phyloP scores from a whole-genome alignment of 2,329 filamentous ascomycete genomes.

The Periconia digitata region DNA sequence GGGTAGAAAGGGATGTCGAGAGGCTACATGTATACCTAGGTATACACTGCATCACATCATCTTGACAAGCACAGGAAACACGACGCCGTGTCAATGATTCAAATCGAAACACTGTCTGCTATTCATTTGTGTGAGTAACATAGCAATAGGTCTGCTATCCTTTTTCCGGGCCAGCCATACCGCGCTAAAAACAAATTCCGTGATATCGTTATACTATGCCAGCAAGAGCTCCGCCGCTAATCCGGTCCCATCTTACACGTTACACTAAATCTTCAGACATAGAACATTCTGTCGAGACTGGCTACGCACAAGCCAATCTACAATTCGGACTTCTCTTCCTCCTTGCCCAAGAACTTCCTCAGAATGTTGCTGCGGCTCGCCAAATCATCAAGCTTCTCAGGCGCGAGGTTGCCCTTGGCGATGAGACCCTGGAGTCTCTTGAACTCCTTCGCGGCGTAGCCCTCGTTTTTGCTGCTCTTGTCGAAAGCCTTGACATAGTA shows the following conservation, averaged over 20 bases:
- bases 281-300: not conserved
- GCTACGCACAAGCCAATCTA: conserved; percentile 44
- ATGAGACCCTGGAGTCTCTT: conserved; percentile 77
- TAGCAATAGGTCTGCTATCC: not conserved
- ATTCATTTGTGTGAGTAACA: not conserved
- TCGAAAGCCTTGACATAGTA: conserved; percentile 93
- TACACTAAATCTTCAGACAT: not conserved
- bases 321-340: conserved; percentile 69
- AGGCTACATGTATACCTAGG: too few species aligned
- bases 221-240: too few species aligned
- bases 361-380: conserved; percentile 86
- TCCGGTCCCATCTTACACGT: not conserved
- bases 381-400: conserved; percentile 86
- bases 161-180: not conserved
- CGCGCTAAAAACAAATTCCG: not conserved
- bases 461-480: conserved; percentile 77
- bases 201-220: not conserved
- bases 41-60: too few species aligned
- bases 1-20: too few species aligned
- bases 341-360: conserved; percentile 68
- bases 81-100: not conserved
- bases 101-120: not conserved
- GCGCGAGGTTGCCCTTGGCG: conserved; percentile 81
- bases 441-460: conserved; percentile 83
- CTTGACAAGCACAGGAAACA: too few species aligned